These are phyloP conservation scores for Anthoceros angustus DNA, from an alignment of 225 moss, liverwort and hornwort genomes.

Conservation along the genomic window DNA sequence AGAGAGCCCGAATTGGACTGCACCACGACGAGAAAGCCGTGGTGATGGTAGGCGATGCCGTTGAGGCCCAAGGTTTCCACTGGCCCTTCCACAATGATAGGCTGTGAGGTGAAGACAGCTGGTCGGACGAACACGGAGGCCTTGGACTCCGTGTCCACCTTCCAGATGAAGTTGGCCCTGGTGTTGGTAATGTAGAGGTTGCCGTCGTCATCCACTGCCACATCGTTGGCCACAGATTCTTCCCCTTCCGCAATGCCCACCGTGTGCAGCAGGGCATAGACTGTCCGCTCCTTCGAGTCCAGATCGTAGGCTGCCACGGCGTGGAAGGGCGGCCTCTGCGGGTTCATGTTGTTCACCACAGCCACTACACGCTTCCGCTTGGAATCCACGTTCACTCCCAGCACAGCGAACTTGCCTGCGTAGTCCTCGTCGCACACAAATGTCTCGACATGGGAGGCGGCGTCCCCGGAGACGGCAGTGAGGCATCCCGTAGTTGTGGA, in stretches of 20 bases:
- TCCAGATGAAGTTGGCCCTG: conserved; percentile 16
- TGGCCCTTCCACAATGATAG: background rate
- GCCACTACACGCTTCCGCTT: conserved; percentile 36
- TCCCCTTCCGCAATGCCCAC: background rate
- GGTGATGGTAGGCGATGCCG: conserved; percentile 37
- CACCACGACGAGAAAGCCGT: conserved; percentile 32
- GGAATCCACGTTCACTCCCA: conserved; percentile 44
- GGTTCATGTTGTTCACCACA: conserved; percentile 13
- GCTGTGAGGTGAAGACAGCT: background rate
- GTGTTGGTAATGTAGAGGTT: conserved; percentile 1
- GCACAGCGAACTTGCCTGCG: conserved; percentile 21
- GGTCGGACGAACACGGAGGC: background rate
- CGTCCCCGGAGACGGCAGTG: background rate
- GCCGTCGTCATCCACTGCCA: background rate
- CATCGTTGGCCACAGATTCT: background rate
- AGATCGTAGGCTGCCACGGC: conserved; percentile 67
- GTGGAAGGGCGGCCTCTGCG: conserved; percentile 10
- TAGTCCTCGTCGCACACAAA: conserved; percentile 43
- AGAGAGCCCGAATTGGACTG: conserved; percentile 63
- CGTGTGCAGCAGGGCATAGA: background rate
- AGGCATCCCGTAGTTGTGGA: conserved; percentile 13
- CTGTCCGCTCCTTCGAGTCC: conserved; percentile 39
- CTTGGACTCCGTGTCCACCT: background rate
- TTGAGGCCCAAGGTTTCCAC: conserved; percentile 15
- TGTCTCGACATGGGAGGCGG: conserved; percentile 12